Evolutionary conservation across 176 grass and related monocot genomes (phyloP), one percentile per base, ranked within the genome.

Genomic region (Typha latifolia): DNA sequence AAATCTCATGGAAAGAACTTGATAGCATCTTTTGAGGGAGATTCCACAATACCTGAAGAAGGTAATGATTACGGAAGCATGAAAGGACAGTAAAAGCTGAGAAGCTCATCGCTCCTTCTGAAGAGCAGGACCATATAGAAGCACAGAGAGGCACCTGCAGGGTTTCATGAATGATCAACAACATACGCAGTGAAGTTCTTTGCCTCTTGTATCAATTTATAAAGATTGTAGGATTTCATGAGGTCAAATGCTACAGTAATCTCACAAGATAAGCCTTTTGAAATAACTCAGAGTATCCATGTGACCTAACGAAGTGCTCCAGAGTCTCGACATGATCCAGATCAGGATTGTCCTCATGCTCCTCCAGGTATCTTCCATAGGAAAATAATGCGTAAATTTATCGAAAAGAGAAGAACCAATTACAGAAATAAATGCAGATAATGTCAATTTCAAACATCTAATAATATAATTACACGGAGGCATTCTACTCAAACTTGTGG

Each of bases 51-150:
- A 89, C 90, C 82, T 95, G 91, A 34, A 96, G 84, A 74, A 91
- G 85, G 23, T 96, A 88, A 48, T 96, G 87, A 6, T 96, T 96
- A 16, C 82, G 82, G 65, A 82, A 96, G 34, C 91, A 96, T 4
- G 92, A 91, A 51, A 96, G 85, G 5, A 96, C 92, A 63, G 84
- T 85, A 84, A 85, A 96, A 29, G 91, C 91, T 3, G 91, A 96
- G 73, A 96, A 96, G 15, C 74, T 78, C 22, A 88, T 23, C 0
- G 91, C 91, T 0, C 91, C 84, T 15, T 96, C 84, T 0, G 84
- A 96, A 22, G 91, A 79, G 14, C 87, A 88, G 7, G 91, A 96
- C 91, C 91, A 96, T 80, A 96, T 84, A 21, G 76, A 89, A 0
- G 92, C 92, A 48, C 88, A 96, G 69, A 96, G 79, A 0, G 92